Percentiles rank a stretch among this genome's conserved stretches.
Conservation (phyloP, 129 eudicot species). For the Sambucus nigra region DNA sequence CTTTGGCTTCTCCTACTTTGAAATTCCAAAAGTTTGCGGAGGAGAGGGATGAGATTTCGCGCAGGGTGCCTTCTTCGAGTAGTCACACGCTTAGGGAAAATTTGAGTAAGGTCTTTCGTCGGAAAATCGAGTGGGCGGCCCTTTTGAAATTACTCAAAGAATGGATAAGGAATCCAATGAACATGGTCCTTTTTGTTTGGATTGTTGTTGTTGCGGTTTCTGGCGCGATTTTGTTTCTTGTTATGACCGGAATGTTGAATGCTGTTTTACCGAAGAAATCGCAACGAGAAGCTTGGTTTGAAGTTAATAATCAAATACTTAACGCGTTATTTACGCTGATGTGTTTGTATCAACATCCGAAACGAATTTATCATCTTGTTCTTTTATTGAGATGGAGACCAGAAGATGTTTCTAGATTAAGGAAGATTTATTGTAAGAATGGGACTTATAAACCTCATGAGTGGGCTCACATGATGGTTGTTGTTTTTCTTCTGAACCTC, state of each 20-base stretch:
- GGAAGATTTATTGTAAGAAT: conserved; percentile 74
- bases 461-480: conserved; percentile 94
- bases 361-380: conserved; percentile 63
- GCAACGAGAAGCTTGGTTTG: conserved; percentile 81
- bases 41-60: conserved; percentile 65
- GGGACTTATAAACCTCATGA: conserved; percentile 94
- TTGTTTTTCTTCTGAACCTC: conserved; percentile 51
- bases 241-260: conserved; percentile 92
- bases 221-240: conserved; percentile 82
- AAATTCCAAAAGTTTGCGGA: conserved; percentile 56
- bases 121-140: conserved; percentile 57
- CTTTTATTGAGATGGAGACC: conserved; percentile 75
- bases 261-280: conserved; percentile 60
- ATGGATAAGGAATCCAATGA: conserved; percentile 84
- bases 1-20: conserved; percentile 50
- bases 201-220: conserved; percentile 69
- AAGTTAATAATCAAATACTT: conserved; percentile 87
- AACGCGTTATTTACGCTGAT: conserved; percentile 86
- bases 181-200: conserved; percentile 79
- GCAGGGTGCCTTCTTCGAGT: conserved; percentile 55
- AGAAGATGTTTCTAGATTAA: conserved; percentile 56
- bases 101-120: conserved; percentile 35
- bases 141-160: conserved; percentile 43
- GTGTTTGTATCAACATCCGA: conserved; percentile 90
- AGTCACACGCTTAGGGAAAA: conserved; percentile 67